A percentile compares a stretch with the other conserved stretches of the same genome.
Conservation (phyloP, 2,329 filamentous ascomycete species). For the Neoscytalidium dimidiatum region DNA sequence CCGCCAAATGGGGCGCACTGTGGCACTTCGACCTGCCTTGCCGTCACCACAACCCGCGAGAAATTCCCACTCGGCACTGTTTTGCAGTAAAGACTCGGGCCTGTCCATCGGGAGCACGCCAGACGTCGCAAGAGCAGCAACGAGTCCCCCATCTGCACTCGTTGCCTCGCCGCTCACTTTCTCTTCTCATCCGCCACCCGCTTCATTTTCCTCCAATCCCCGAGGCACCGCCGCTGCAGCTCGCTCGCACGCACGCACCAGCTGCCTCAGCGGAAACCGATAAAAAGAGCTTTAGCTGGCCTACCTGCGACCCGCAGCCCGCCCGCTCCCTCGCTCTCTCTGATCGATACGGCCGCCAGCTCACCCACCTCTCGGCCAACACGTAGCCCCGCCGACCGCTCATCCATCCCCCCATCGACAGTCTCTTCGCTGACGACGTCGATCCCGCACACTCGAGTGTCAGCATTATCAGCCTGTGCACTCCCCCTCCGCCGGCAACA, state of each 20-base stretch:
- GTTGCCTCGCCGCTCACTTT: too few species aligned
- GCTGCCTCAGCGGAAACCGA: neutral
- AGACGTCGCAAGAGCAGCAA: neutral
- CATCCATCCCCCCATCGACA: neutral
- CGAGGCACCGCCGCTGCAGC: constrained; percentile 5
- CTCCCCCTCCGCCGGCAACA: neutral
- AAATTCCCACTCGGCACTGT: constrained; percentile 19
- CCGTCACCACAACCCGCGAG: constrained; percentile 18
- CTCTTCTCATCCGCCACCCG: neutral
- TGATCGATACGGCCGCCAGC: neutral
- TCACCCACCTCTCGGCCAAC: neutral
- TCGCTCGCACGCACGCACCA: neutral
- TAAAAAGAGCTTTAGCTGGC: constrained; percentile 11
- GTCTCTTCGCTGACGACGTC: neutral
- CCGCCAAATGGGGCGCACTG: constrained; percentile 14
- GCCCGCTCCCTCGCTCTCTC: neutral
- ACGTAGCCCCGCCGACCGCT: neutral
- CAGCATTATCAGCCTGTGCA: neutral
- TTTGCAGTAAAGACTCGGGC: neutral
- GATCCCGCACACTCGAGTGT: neutral
- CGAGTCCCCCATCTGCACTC: neutral
- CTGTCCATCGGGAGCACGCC: constrained; percentile 1
- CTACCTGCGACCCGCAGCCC: neutral
- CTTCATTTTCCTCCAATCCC: neutral
- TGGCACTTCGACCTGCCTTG: constrained; percentile 3